Conservation (phyloP, 441 rosid species). For the Bruguiera hainesii region DNA sequence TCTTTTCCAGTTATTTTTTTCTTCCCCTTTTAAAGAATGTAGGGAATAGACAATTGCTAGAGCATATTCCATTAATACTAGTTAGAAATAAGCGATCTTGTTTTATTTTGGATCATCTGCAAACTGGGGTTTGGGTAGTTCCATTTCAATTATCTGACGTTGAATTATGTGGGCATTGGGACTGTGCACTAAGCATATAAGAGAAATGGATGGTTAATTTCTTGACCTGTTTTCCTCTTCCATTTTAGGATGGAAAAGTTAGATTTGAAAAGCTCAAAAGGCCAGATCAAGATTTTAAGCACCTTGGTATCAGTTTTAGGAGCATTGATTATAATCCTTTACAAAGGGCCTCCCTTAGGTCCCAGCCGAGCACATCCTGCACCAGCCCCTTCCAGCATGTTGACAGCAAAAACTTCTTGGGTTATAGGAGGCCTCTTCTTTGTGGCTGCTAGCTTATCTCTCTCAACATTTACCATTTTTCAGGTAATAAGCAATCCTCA, state of each 20-base stretch:
- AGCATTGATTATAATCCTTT: constrained; percentile 36
- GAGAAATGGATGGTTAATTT: background rate
- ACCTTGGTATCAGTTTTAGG: constrained; percentile 40
- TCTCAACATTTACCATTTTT: constrained; percentile 26
- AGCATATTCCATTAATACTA: too few relatives aligned
- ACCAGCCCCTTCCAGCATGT: constrained; percentile 7
- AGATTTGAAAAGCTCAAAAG: constrained; percentile 32
- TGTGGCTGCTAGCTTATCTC: constrained; percentile 28
- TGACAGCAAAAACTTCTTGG: constrained; percentile 32
- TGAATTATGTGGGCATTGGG: constrained; percentile 3
- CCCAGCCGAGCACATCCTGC: constrained; percentile 5
- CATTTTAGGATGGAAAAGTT: constrained; percentile 45
- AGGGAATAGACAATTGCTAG: background rate
- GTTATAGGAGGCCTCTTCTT: constrained; percentile 42
- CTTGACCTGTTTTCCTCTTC: background rate
- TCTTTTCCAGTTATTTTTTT: background rate
- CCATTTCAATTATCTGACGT: background rate
- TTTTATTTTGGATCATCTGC: too few relatives aligned
- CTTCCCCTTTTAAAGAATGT: background rate
- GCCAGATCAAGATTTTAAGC: constrained; percentile 40
- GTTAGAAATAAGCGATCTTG: too few relatives aligned
- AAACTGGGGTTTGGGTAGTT: background rate
- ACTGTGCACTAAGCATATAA: background rate
- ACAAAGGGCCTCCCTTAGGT: constrained; percentile 38
- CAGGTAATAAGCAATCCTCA: constrained; percentile 26